Evolutionary conservation across 1,284 basidiomycete genomes (phyloP).

Genomic region (Cutaneotrichosporon spelunceum): DNA sequence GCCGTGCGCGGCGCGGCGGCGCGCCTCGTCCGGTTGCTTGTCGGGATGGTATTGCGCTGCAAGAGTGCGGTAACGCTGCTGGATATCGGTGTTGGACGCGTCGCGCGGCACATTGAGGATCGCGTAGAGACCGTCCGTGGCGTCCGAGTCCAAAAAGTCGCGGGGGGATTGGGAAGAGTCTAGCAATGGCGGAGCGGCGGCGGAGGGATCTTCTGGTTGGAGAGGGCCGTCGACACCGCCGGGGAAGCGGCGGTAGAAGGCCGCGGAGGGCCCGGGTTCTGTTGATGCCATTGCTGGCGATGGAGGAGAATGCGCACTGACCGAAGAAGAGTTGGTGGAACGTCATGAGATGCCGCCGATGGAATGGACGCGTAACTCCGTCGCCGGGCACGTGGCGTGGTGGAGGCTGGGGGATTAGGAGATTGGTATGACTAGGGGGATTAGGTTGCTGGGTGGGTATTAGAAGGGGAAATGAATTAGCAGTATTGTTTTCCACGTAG

Average conservation of each 20-base stretch:
- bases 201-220: conserved; percentile 26
- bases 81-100: conserved; percentile 41
- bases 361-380: neutral
- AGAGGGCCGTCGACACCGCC: conserved; percentile 36
- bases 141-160: conserved; percentile 17
- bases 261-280: conserved; percentile 45
- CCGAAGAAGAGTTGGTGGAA: neutral
- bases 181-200: conserved; percentile 32
- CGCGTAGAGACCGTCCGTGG: conserved; percentile 35
- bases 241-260: conserved; percentile 42
- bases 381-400: neutral
- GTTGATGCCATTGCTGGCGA: conserved; percentile 22
- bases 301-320: neutral
- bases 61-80: conserved; percentile 45
- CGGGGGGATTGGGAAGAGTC: conserved; percentile 7
- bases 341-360: neutral
- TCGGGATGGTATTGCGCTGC: conserved; percentile 56
- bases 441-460: neutral
- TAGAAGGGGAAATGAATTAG: too few species aligned
- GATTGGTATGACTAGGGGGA: neutral
- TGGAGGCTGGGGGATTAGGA: neutral
- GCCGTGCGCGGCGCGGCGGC: conserved; percentile 35
- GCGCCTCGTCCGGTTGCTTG: conserved; percentile 52
- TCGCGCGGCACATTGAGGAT: conserved; percentile 44
- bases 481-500: neutral